Base-by-base conservation (phyloP, 2,329 filamentous ascomycete genomes). In the Xylaria sp. region DNA sequence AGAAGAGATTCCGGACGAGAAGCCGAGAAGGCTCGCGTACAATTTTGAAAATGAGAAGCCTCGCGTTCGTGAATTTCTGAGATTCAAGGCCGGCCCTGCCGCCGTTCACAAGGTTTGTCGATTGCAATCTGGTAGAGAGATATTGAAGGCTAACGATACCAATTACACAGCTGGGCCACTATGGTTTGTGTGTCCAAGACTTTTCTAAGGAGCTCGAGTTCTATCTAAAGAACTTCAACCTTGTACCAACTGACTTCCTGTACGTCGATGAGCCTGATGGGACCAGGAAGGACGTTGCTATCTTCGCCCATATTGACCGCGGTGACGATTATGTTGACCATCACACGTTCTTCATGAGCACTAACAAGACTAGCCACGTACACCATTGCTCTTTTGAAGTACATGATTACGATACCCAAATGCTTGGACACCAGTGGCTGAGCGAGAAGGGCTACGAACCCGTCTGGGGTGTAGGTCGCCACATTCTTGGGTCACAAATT, bases 31-130 rank as follows among this genome's bases (percentile, higher is more conserved):
- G 46, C 60, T 65, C 35, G 25, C 45, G n/a, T 57, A 63, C 31
- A 65, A 65, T 37, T 65, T 62, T 35, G 63, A 65, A 28, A 65
- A 60, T 35, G 63, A 65, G 60, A 65, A 65, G 59, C 63, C 63
- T 4, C 63, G 63, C 8, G 60, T 65, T 19, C 56, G 63, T 2
- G 56, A 65, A 23, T 63, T 63, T 23, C 60, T 65, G n/a, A 40
- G 63, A 37, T 63, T 65, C 28, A 60, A 65, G 31, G 51, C 55
- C 12, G 63, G 63, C 19, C 63, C 63, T 11, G 63, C 63, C 7
- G 63, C 55, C 5, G 56, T 65, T 14, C 63, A 65, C 49, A 65
- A 65, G 63, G 63, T 65, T 50, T 15, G 60, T 60, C n/a, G 4
- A 43, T 25, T 19, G 28, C 8, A 15, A 4, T 31, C 17, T 31